These are phyloP conservation scores for Pterulicium gracile DNA, from an alignment of 1,284 basidiomycete species.

Conservation along the genomic window DNA sequence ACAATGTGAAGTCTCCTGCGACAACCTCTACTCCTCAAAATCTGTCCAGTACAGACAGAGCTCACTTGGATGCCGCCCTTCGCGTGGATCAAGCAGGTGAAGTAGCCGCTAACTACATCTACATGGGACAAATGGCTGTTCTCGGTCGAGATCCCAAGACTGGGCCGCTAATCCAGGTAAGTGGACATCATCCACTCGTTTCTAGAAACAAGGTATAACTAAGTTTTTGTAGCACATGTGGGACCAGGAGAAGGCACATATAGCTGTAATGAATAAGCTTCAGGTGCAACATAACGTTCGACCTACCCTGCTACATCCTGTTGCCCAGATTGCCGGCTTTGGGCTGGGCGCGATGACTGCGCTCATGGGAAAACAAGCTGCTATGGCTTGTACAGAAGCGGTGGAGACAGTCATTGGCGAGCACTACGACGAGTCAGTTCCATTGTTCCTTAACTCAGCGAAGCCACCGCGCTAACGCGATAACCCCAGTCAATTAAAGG, in stretches of 20 bases:
- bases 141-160: conserved; percentile 51
- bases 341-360: conserved; percentile 81
- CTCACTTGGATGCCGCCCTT: conserved; percentile 51
- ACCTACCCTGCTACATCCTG: conserved; percentile 75
- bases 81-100: conserved; percentile 91
- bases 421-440: conserved; percentile 90
- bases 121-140: conserved; percentile 71
- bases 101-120: conserved; percentile 89
- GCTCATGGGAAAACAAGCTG: conserved; percentile 83
- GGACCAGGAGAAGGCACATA: conserved; percentile 92
- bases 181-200: conserved; percentile 13
- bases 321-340: conserved; percentile 82
- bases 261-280: conserved; percentile 77
- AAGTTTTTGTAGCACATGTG: conserved; percentile 72
- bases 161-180: conserved; percentile 69
- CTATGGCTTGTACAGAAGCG: conserved; percentile 97
- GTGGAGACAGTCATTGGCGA: conserved; percentile 97
- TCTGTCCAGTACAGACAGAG: conserved; percentile 35
- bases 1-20: conserved; percentile 14
- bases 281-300: conserved; percentile 77
- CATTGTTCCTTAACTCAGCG: not conserved
- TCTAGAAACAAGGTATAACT: not conserved
- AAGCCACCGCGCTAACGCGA: conserved; percentile 4
- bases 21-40: conserved; percentile 35
- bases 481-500: conserved; percentile 56